Percentiles rank a stretch among this genome's conserved stretches.
Evolutionary conservation across 2,329 filamentous ascomycete genomes (phyloP).

Genomic region (Leptographium flavum): DNA sequence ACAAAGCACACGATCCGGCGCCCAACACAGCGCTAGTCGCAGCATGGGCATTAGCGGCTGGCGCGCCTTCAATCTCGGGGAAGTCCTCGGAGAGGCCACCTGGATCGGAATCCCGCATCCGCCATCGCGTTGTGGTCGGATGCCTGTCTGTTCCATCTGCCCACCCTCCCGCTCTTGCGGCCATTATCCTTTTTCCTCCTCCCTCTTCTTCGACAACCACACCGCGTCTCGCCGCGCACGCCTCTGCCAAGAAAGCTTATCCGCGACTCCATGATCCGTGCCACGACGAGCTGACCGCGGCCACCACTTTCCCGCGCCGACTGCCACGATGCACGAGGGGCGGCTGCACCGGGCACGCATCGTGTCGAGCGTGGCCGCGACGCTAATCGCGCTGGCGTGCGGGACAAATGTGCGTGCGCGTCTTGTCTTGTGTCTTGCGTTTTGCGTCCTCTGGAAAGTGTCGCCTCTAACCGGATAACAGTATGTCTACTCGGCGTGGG

Average conservation of each 20-base stretch:
- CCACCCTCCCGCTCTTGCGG: neutral
- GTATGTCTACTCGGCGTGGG: slow-evolving; percentile 99
- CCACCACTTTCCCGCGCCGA: too few relatives aligned
- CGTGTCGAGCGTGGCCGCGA: slow-evolving; percentile 73
- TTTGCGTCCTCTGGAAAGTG: neutral
- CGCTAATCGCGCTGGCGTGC: slow-evolving; percentile 71
- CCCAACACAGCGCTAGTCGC: neutral
- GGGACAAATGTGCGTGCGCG: slow-evolving; percentile 64
- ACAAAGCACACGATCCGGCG: neutral
- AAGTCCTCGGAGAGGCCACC: neutral
- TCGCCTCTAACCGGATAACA: slow-evolving; percentile 20
- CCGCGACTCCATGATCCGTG: too few relatives aligned
- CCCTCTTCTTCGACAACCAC: too few relatives aligned
- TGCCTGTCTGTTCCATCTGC: too few relatives aligned
- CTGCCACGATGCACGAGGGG: slow-evolving; percentile 9
- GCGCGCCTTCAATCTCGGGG: neutral
- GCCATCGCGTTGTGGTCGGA: neutral
- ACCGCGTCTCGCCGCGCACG: too few relatives aligned
- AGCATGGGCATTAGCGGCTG: neutral
- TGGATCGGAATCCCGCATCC: neutral
- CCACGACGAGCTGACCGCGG: too few relatives aligned
- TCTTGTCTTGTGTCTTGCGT: neutral
- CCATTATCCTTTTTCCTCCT: neutral
- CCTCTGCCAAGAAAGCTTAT: neutral
- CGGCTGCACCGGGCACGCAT: slow-evolving; percentile 42